Base-by-base conservation (phyloP, 2,329 filamentous ascomycete genomes). In the Orbilia blumenaviensis region DNA sequence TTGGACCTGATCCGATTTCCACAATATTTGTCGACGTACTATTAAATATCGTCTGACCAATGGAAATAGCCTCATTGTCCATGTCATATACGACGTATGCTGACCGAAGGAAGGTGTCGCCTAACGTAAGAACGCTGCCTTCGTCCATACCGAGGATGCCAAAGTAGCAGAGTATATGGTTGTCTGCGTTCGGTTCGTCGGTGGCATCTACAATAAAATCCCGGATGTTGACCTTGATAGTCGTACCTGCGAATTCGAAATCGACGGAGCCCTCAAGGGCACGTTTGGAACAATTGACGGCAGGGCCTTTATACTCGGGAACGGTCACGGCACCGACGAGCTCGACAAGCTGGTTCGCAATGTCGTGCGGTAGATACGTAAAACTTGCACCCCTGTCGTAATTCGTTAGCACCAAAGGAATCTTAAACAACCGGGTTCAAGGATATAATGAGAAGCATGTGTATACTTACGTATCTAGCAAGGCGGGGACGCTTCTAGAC, bases 11-110 rank as follows among this genome's bases (percentile, higher is more conserved):
- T 21, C 82, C 82, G 68, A 91, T 90, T 82, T 90, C 88, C 36
- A 85, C 78, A 14, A 91, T 82, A 56, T 85, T 85, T 3, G 84
- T 84, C 14, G 80, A 74, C 0, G 86, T 86, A 2, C 86, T 84
- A 80, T 91, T 88, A 82, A 89, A 89, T 60, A 85, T 87, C 16
- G 90, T 90, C 81, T 90, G 88, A 0, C 90, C 91, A 32, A 93
- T 83, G 1, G 89, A 90, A 78, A 93, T 89, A 82, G 91, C 85
- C 81, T 92, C 89, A 81, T 91, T 92, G 27, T 85, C 87, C 21
- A 92, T 84, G 81, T 93, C 90, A 81, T 91, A 93, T 9, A 93
- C 91, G 12, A 92, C 87, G 79, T 93, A 93, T 0, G 91, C 91
- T 36, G 89, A 90, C 54, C 91, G 86, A 66, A 93, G 84, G 81